Evolutionary conservation across 257 asterid species (phyloP), one percentile per base, ranked within the genome.

Genomic region (Mitragyna speciosa): DNA sequence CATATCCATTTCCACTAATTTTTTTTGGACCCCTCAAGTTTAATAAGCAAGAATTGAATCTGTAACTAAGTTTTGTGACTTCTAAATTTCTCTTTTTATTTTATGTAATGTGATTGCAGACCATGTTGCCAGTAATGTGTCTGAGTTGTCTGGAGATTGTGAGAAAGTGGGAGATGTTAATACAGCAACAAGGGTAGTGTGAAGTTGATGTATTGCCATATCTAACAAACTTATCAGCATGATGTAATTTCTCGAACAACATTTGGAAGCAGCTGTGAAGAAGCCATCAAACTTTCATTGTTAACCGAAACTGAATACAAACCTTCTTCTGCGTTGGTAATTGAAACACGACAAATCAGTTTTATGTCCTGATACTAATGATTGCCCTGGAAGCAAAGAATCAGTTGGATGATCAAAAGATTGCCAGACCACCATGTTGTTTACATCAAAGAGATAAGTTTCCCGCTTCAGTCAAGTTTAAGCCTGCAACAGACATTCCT

Each of bases 201-300:
- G 92, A 87, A 79, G 59, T 90, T 10, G 89, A 88, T 33, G 91
- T 88, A 78, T 77, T 59, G 81, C 88, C 92, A 22, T 85, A 72
- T 83, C 63, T 90, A 2, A 87, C 80, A 70, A 82, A 81, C 3
- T 81, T 88, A 24, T 75, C 90, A 2, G 64, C 87, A n/a, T 24
- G 82, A 88, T 47, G 83, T 90, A 7, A 87, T 90, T 65, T 85
- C 90, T 1, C 58, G 85, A 64, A 84, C 88, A 5, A 91, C 89
- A 20, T 87, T 90, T 76, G 94, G 94, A 20, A 81, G 85, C 54
- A 58, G 79, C 4, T 70, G 73, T 41, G 86, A 41, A 61, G 81
- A 84, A 76, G 85, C 89, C 52, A 77, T 48, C 12, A 86, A 59
- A 15, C 89, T 89, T 28, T 79, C 2, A 17, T 30, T 26, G 1